Base-by-base conservation (phyloP, 257 asterid species). In the Solanum clarkiae region DNA sequence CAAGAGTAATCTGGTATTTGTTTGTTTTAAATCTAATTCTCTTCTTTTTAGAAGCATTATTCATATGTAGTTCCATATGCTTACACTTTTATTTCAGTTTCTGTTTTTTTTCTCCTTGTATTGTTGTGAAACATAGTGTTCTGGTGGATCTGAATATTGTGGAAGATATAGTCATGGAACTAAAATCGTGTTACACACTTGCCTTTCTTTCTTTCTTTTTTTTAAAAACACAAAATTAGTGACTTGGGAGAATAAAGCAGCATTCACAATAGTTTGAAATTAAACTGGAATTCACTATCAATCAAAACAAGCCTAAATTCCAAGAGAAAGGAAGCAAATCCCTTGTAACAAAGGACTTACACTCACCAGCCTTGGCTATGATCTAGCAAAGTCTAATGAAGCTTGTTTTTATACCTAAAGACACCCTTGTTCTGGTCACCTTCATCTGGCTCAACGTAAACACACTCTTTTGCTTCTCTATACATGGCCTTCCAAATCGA, bases 371-470 rank as follows among this genome's bases (percentile, higher is more conserved):
- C 70, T 88, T 54, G 47, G 70, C 60, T 55, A 45, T 9, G 40
- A 16, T 65, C 72, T 5, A 65, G 32, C 10, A 65, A 29, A 62
- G 29, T 13, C 71, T 63, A 63, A 63, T 63, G 71, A 65, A 94
- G 91, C 94, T 93, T 92, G 86, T 94, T 93, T 26, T 91, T 92
- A 87, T 92, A 93, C 98, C 98, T 93, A 86, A 88, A 93, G 54
- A 94, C 94, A 4, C 98, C 98, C 86, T 92, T 92, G 51, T 81
- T 84, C 90, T 92, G 87, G 32, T 75, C 92, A 44, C 88, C 93
- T 84, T 91, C 96, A 80, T 93, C 96, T 6, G 90, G 84, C 90
- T 92, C 97, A 1, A 94, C 97, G 62, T 92, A 94, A 15, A 94
- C 80, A 63, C 98, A 94, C 79, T 94, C 98, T 86, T 88, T 94